Percentiles rank a stretch among this genome's conserved stretches.
These are phyloP conservation scores for Lolium rigidum DNA, from an alignment of 176 grass and related monocot genomes.

Conservation along the genomic window DNA sequence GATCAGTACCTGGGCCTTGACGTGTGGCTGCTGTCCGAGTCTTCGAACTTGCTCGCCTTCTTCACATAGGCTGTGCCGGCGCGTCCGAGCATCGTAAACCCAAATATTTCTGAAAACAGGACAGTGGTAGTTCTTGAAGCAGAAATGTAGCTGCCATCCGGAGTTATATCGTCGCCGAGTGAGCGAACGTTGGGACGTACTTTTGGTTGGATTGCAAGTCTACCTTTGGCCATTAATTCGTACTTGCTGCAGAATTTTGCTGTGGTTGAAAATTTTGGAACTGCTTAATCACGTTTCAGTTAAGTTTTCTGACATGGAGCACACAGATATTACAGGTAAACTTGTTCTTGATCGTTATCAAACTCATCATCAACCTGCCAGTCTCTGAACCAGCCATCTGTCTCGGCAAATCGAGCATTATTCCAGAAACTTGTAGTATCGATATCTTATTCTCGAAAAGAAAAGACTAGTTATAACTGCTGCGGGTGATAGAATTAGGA, in stretches of 20 bases:
- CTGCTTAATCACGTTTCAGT: not conserved
- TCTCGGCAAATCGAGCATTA: too few relatives aligned
- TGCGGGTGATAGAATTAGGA: not conserved
- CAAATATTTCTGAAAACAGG: too few relatives aligned
- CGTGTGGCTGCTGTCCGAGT: slow-evolving; percentile 31
- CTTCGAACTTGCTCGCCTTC: slow-evolving; percentile 54
- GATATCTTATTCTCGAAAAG: too few relatives aligned
- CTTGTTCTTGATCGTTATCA: not conserved
- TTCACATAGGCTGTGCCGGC: not conserved
- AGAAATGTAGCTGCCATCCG: not conserved
- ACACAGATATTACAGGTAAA: not conserved
- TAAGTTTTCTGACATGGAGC: not conserved
- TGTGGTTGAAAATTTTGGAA: not conserved
- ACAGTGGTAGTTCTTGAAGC: not conserved
- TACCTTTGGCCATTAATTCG: slow-evolving; percentile 4
- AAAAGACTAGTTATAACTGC: too few relatives aligned
- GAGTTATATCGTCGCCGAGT: slow-evolving; percentile 32
- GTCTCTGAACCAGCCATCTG: not conserved
- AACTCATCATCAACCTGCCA: not conserved
- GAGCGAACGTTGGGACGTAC: not conserved
- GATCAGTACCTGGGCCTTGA: slow-evolving; percentile 40
- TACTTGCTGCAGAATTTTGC: not conserved
- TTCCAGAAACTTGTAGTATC: too few relatives aligned
- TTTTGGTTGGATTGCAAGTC: slow-evolving; percentile 38
- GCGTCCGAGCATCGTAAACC: slow-evolving; percentile 37